Conservation (phyloP, 441 rosid species). For the Kokia cookei region DNA sequence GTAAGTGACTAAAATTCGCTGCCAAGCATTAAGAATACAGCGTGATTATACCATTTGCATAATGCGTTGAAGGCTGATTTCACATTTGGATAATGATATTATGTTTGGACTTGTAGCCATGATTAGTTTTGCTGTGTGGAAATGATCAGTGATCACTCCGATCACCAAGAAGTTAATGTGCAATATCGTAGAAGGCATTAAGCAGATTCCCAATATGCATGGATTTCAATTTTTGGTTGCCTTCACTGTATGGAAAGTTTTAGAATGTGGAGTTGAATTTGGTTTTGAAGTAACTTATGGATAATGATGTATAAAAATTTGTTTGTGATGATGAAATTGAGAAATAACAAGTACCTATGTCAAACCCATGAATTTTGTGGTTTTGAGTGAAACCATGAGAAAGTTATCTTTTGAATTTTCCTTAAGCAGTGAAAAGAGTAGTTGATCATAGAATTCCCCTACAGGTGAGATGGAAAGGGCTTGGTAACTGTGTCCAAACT, state of each 20-base stretch:
- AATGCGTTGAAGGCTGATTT: not conserved
- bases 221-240: not conserved
- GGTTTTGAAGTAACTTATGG: not conserved
- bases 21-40: not conserved
- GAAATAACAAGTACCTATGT: not conserved
- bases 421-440: not conserved
- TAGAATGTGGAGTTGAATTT: not conserved
- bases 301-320: not conserved
- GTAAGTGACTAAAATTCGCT: constrained; percentile 29
- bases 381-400: not conserved
- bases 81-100: not conserved
- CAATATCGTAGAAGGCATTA: not conserved
- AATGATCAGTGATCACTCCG: not conserved
- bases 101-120: not conserved
- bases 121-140: not conserved
- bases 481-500: not conserved
- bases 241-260: not conserved
- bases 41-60: not conserved
- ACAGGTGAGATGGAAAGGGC: not conserved
- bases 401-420: not conserved
- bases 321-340: not conserved
- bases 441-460: not conserved
- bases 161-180: not conserved
- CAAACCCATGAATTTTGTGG: not conserved
- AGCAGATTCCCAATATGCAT: not conserved